These are phyloP conservation scores for Sodiomyces alkalinus DNA, from an alignment of 2,329 filamentous ascomycete species.

Conservation along the genomic window DNA sequence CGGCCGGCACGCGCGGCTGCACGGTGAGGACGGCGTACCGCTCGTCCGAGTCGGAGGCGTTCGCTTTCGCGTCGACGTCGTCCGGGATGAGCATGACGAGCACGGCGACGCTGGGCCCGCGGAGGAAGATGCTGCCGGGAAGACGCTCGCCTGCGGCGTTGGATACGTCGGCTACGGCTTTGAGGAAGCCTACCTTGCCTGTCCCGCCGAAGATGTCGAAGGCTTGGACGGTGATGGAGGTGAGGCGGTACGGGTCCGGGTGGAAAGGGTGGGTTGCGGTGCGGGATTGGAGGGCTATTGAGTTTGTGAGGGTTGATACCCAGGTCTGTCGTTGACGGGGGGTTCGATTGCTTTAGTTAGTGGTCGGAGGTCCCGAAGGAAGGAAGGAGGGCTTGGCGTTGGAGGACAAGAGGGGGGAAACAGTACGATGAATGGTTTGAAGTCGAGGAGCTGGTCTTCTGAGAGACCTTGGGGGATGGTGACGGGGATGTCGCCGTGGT, in stretches of 20 bases:
- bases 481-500: conserved; percentile 23
- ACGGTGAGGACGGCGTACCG: conserved; percentile 43
- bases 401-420: background rate
- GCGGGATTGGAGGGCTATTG: conserved; percentile 27
- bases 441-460: conserved; percentile 26
- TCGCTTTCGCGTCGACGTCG: too few relatives aligned
- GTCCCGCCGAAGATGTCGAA: conserved; percentile 36
- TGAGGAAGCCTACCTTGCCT: conserved; percentile 38
- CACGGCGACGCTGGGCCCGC: conserved; percentile 46
- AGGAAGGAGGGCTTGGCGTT: background rate
- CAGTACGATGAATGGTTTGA: conserved; percentile 33
- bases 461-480: conserved; percentile 27
- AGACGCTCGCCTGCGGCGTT: conserved; percentile 33
- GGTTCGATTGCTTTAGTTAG: conserved; percentile 1
- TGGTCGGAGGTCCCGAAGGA: too few relatives aligned
- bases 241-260: conserved; percentile 34
- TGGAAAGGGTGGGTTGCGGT: conserved; percentile 34
- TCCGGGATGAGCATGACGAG: conserved; percentile 40
- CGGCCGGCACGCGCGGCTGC: conserved; percentile 40
- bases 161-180: conserved; percentile 31
- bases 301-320: conserved; percentile 29
- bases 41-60: conserved; percentile 22
- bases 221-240: conserved; percentile 34
- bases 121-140: conserved; percentile 39
- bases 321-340: too few relatives aligned